phyloP scores from a whole-genome alignment of 768 basidiomycete species.

The Daedalea quercina region DNA sequence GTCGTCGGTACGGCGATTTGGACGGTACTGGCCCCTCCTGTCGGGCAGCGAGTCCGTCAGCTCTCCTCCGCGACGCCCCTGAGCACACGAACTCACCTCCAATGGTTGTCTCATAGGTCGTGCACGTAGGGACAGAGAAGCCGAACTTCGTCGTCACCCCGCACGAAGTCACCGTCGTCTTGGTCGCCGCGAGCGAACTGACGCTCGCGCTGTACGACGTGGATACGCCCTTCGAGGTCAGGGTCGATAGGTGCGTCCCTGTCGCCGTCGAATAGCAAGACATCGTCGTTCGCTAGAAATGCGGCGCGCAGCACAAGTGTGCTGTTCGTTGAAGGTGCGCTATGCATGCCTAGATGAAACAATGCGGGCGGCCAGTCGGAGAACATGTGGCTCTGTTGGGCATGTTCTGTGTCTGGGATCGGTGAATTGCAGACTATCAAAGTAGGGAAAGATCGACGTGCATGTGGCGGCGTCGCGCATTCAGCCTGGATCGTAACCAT shows the following conservation, averaged over 20 bases:
- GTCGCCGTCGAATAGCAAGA: conserved; percentile 10
- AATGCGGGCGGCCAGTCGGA: not conserved
- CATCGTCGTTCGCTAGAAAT: conserved; percentile 1
- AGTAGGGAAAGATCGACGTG: no score
- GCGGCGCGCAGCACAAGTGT: not conserved
- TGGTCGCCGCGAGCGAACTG: conserved; percentile 8
- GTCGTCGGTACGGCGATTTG: conserved; percentile 13
- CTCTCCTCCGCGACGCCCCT: no score
- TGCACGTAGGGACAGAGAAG: conserved; percentile 7
- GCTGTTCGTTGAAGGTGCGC: not conserved
- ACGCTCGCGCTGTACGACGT: conserved; percentile 12
- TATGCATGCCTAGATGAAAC: not conserved
- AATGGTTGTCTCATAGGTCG: conserved; percentile 13
- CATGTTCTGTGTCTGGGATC: not conserved
- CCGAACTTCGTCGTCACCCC: conserved; percentile 3
- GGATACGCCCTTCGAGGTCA: conserved; percentile 12
- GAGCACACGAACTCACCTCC: not conserved
- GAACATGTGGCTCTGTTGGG: not conserved
- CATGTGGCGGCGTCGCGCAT: no score
- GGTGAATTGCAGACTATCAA: no score
- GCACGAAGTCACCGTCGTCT: conserved; percentile 13
- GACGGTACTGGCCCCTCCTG: conserved; percentile 6
- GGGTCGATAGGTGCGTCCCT: conserved; percentile 14
- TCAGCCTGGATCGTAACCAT: no score
- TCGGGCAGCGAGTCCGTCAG: not conserved